Base-by-base conservation (phyloP, 2,329 filamentous ascomycete genomes). In the Aspergillus hortae region DNA sequence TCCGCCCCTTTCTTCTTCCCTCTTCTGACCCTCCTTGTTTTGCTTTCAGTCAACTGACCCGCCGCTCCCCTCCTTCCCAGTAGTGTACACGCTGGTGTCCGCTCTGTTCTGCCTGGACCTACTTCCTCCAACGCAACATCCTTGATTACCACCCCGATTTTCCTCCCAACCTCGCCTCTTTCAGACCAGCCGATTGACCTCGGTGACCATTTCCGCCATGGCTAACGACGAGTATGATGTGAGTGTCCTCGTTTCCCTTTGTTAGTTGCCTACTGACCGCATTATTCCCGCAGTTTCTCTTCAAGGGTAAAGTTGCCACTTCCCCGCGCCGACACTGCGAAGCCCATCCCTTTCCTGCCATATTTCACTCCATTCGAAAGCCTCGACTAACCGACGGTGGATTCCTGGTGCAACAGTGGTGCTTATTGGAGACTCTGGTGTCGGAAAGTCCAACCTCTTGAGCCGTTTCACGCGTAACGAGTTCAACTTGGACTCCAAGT, bases 201-300 rank as follows among this genome's bases (percentile, higher is more conserved):
- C 59, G 54, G 56, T 45, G 21, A 30, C 50, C 57, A 53, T 56
- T 52, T 60, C 61, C 48, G 65, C 56, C 77, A 99, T 97, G 94
- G 94, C 92, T 72, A 99, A 97, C 87, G 94, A 99, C 84, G 94
- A 99, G 82, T 99, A 99, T 81, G 94, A 99, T 87, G 92, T 97
- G 80, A 82, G 91, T 78, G 46, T 14, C 35, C 42, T 7, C 30
- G 33, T 14, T 44, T 15, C 12, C 51, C 43, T 25, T 32, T 36
- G 14, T 23, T 32, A 27, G 33, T 36, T 46, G 57, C 44, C 47
- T 41, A 25, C 44, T 62, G 43, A 51, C 48, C 67, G 67, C 17
- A 33, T 51, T 58, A 46, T 53, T 30, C 46, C 48, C 33, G 61
- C 74, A 96, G 92, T 97, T 97, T 75, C 90, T 97, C 73, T 99